Conservation (phyloP, 1,284 basidiomycete genomes). For the Blastosporella zonata region DNA sequence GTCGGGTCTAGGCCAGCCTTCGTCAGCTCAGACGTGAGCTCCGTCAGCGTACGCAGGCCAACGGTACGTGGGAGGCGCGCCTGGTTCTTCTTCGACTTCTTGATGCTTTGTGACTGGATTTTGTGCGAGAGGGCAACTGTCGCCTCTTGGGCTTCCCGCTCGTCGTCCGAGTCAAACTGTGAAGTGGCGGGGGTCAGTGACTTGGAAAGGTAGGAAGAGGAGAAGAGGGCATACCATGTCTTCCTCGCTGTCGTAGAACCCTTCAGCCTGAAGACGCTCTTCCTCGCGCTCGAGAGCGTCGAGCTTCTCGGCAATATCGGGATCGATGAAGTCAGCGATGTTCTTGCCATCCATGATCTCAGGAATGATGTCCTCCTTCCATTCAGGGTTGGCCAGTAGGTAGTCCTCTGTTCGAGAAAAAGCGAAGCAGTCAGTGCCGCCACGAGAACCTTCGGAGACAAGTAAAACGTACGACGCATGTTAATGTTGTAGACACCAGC, state of each 20-base stretch:
- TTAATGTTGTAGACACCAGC: constrained; percentile 90
- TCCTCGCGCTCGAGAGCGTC: constrained; percentile 98
- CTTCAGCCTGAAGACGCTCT: constrained; percentile 89
- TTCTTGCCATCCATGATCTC: constrained; percentile 99
- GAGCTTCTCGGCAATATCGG: constrained; percentile 96
- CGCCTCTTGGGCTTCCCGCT: constrained; percentile 73
- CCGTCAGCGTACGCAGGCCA: constrained; percentile 81
- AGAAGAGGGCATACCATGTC: constrained; percentile 57
- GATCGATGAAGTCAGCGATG: constrained; percentile 97
- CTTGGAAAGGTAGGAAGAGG: constrained; percentile 7
- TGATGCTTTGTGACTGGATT: constrained; percentile 73
- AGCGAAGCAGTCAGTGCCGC: constrained; percentile 12
- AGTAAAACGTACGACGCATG: constrained; percentile 62
- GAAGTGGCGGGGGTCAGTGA: constrained; percentile 2
- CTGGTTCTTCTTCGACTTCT: constrained; percentile 88
- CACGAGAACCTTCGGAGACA: constrained; percentile 3
- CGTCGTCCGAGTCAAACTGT: constrained; percentile 90
- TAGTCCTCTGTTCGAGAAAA: constrained; percentile 76
- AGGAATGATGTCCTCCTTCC: constrained; percentile 95
- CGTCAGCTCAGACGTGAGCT: constrained; percentile 81
- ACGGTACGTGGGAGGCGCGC: constrained; percentile 85
- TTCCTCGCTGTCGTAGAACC: constrained; percentile 90
- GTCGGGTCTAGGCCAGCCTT: constrained; percentile 89
- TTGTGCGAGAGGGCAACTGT: constrained; percentile 72
- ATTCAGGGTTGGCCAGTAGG: constrained; percentile 85